Conservation (phyloP, 306 rosid species). For the Erythrophleum fordii region DNA sequence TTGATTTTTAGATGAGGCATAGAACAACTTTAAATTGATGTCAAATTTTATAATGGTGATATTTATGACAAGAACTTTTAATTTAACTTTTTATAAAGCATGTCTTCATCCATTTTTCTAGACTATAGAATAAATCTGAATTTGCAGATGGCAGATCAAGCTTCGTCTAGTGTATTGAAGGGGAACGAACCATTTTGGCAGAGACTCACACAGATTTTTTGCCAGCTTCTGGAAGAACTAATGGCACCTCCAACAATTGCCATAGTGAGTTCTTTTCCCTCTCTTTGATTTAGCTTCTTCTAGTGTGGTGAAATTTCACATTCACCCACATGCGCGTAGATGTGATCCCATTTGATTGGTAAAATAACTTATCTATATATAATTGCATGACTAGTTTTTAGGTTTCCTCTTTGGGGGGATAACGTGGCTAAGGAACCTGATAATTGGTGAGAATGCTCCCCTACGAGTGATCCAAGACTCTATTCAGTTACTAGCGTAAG, state of each 20-base stretch:
- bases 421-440: slow-evolving; percentile 59
- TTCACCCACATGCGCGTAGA: no score
- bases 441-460: slow-evolving; percentile 73
- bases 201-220: slow-evolving; percentile 40
- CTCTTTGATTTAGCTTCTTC: no score
- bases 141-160: slow-evolving; percentile 51
- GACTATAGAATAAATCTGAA: slow-evolving; percentile 12
- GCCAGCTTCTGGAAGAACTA: slow-evolving; percentile 53
- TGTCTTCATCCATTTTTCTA: not conserved
- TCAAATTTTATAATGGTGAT: no score
- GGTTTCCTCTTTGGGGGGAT: slow-evolving; percentile 74
- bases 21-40: no score
- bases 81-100: no score
- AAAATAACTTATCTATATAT: no score
- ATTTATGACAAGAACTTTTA: no score
- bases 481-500: slow-evolving; percentile 64
- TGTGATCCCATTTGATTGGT: no score
- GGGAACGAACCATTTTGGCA: slow-evolving; percentile 46
- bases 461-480: slow-evolving; percentile 71
- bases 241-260: slow-evolving; percentile 81
- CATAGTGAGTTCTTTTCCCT: slow-evolving; percentile 55
- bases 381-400: slow-evolving; percentile 51
- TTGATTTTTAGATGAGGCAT: no score
- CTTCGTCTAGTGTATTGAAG: no score
- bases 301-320: no score